Evolutionary conservation across 345 rosid species (phyloP), one percentile per base, ranked within the genome.

Genomic region (Toxicodendron radicans): DNA sequence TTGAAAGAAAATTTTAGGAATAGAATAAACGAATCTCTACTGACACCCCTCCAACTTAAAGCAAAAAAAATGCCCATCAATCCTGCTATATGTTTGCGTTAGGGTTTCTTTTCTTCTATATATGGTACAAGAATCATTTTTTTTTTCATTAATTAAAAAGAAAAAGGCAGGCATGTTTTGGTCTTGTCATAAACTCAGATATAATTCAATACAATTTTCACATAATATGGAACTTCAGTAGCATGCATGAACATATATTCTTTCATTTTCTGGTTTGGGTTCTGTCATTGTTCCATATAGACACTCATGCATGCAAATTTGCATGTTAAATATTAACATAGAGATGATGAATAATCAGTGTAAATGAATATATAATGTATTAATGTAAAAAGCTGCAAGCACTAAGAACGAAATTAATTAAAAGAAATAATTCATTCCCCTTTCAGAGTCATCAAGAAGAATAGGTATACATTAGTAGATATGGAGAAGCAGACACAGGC

Each of bases 41-140:
- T 27, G 18, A 14, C 64, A 70, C 35, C 41, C 58, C 66, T 46
- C 41, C 74, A 71, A 72, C 67, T 61, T 72, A 49, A 72, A 72
- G 58, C 46, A 32, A 32, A 43, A 35, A 23, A 7, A 1, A 46
- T 43, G 9, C 64, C 64, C 12, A 56, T 57, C 38, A 67, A 67
- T 67, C 58, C 43, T 67, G 43, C 58, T 17, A 51, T 23, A 4
- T 16, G 43, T 49, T 49, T 49, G 53, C 12, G 57, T 57, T 56
- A 23, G 73, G 64, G 64, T 70, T 70, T 56, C 23, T 43, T 41
- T 70, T 24, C 23, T 57, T 23, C 18, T 24, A 32, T 33, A 66
- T 32, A 61, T 49, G 16, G 16, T 53, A 32, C 59, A 52, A 53
- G 72, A 68, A 58, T 58, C 56, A 43, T 12, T 24, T 35, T 9